Evolutionary conservation across 495 filamentous ascomycete species (phyloP), one percentile per base, ranked within the genome.

Genomic region (Hypoxylon fuscum): DNA sequence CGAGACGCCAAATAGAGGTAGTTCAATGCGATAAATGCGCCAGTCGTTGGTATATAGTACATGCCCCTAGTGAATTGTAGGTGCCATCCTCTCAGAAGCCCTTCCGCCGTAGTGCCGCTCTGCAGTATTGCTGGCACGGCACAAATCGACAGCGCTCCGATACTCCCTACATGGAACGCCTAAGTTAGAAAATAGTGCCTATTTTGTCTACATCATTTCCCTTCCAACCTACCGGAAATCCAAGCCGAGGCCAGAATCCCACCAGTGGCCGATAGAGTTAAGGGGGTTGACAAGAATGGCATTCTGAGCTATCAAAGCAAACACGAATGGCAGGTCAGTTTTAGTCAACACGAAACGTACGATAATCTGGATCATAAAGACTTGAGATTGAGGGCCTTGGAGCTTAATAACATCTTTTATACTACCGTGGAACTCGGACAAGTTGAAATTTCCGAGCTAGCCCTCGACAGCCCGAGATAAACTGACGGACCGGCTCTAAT

Each of bases 1-100:
- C 64, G 65, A 56, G 74, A 77, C 10, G 78, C 77, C 18, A 79
- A 73, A 53, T 78, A 79, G 31, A 71, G 15, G 49, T 79, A 79
- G 21, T 74, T 72, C 1, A 71, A 29, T 2, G 72, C 72, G 5
- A 70, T 68, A 6, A 64, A 29, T 0, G 62, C 70, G 3, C 71
- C 73, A 5, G 77, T 63, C 1, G 72, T 67, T 0, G 77, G 78
- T 51, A 76, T 72, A 40, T 74, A 69, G 1, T 48, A 35, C 44
- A 55, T 40, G 2, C 75, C 69, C n/a, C 77, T 76, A 2, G 11
- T 62, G 46, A 70, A 71, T 49, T 72, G 80, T 10, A 75, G 9
- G 27, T 62, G 41, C 42, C 67, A 68, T 0, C 54, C 58, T 8
- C 59, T 31, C 0, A 75, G 68, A 8, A 76, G 59, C 2, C 71